Conservation (phyloP, 805 yeast genomes). For the Candida boleticola region DNA sequence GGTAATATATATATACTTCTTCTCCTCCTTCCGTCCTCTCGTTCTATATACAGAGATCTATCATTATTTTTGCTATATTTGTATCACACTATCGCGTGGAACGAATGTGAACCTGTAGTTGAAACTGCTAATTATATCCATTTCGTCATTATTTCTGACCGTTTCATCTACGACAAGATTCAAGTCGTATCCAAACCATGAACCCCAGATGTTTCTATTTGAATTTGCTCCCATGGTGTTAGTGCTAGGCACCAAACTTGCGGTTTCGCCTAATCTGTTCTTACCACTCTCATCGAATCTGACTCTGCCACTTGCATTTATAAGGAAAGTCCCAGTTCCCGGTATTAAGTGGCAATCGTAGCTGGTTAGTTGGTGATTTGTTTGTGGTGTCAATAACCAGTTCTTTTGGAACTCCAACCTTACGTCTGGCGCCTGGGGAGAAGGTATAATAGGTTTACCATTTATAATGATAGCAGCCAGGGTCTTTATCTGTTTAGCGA, state of each 20-base stretch:
- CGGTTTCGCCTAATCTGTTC: constrained; percentile 61
- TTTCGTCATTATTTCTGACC: constrained; percentile 30
- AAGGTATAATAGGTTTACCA: constrained; percentile 50
- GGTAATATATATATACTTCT: not conserved
- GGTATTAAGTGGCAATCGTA: constrained; percentile 68
- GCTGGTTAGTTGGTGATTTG: constrained; percentile 63
- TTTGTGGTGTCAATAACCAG: constrained; percentile 55
- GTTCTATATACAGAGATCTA: not conserved
- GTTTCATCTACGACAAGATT: constrained; percentile 59
- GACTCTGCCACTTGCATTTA: constrained; percentile 58
- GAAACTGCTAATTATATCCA: constrained; percentile 54
- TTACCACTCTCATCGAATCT: constrained; percentile 75
- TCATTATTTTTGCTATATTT: constrained; percentile 12
- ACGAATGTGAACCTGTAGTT: constrained; percentile 65
- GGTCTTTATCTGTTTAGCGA: constrained; percentile 51
- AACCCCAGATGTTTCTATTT: constrained; percentile 60
- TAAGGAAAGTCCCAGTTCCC: constrained; percentile 54
- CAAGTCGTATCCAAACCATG: constrained; percentile 67
- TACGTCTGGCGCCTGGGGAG: constrained; percentile 16
- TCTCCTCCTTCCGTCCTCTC: no score
- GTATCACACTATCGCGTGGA: constrained; percentile 52
- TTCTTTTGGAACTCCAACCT: constrained; percentile 52
- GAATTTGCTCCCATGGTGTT: not conserved
- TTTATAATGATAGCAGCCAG: constrained; percentile 55
- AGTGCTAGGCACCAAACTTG: constrained; percentile 40